Base-by-base conservation (phyloP, 2,329 filamentous ascomycete species). In the Proliferodiscus dingleyae region DNA sequence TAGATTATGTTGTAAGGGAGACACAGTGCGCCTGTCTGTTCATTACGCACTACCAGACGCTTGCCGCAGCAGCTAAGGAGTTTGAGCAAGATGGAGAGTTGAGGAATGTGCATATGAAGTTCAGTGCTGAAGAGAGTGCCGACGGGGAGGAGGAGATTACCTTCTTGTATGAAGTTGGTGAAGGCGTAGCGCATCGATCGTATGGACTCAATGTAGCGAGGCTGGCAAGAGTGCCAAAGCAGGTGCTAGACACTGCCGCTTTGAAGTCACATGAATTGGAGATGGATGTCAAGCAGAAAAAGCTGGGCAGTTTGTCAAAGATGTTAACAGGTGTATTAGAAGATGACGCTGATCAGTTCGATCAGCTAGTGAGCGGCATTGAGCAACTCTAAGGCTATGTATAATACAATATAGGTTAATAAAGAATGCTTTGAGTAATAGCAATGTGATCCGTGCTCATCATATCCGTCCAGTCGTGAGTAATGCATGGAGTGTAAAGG, bases 11-110 rank as follows among this genome's bases (percentile, higher is more conserved):
- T 50, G 84, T 94, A 21, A 75, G 81, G 19, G 78, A 89, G 13
- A 77, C 83, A 1, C 74, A 77, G 43, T 88, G 88, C 51, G 73
- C 96, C 37, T 95, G 89, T 5, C 74, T 98, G 33, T 98, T 98
- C 71, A 95, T 98, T 65, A 98, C 93, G 3, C 93, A 98, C 68
- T 98, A 98, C 66, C 93, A 98, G 68, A 84, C 83, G 54, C 77
- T 98, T 1, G 80, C 82, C 8, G 70, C 72, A 37, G 75, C 95
- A 52, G 84, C 83, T 8, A 77, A 81, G 21, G 81, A 80, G 1
- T 85, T 94, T 47, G 71, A 72, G 11, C 65, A 72, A 5, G 73
- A 75, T 3, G 64, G 67, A 1, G 84, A 80, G 59, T 64, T 96
- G 56, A 81, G 76, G 57, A 97, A 97, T 64, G 87, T 96, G 37